Conservation (phyloP, 192 early-diverging fungal genomes). For the Entomortierella lignicola region DNA sequence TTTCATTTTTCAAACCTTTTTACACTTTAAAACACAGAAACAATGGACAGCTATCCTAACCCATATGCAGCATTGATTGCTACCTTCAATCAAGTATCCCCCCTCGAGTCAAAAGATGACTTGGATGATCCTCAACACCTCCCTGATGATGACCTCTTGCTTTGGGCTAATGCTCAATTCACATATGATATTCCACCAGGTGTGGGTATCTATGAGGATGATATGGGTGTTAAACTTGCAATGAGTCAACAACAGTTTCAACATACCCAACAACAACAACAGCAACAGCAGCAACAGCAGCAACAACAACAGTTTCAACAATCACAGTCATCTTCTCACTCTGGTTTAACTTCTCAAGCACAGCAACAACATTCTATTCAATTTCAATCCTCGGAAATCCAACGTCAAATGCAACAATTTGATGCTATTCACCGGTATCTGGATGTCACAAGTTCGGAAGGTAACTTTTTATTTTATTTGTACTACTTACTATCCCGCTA, state of each 20-base stretch:
- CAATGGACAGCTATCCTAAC: conserved; percentile 46
- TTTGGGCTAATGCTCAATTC: conserved; percentile 50
- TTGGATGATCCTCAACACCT: conserved; percentile 41
- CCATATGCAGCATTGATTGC: conserved; percentile 48
- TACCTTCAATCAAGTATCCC: conserved; percentile 46
- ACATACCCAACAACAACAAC: conserved; percentile 33
- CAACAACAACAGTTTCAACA: conserved; percentile 16
- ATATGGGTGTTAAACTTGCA: conserved; percentile 40
- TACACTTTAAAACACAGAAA: neutral
- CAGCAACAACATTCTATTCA: conserved; percentile 14
- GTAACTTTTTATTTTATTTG: too few species aligned
- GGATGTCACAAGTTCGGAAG: conserved; percentile 14
- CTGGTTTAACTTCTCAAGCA: conserved; percentile 12
- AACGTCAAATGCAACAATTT: conserved; percentile 42
- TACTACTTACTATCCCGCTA: too few species aligned
- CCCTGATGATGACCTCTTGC: conserved; percentile 40
- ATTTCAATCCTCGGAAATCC: conserved; percentile 30
- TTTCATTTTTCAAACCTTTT: neutral
- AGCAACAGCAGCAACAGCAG: conserved; percentile 18
- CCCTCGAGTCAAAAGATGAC: conserved; percentile 34
- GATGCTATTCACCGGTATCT: conserved; percentile 45
- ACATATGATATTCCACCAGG: conserved; percentile 50
- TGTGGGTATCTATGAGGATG: conserved; percentile 48
- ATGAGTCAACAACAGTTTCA: conserved; percentile 45
- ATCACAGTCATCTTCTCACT: conserved; percentile 5